phyloP scores from a whole-genome alignment of 1,284 basidiomycete species.

The Gomphus bonarii region DNA sequence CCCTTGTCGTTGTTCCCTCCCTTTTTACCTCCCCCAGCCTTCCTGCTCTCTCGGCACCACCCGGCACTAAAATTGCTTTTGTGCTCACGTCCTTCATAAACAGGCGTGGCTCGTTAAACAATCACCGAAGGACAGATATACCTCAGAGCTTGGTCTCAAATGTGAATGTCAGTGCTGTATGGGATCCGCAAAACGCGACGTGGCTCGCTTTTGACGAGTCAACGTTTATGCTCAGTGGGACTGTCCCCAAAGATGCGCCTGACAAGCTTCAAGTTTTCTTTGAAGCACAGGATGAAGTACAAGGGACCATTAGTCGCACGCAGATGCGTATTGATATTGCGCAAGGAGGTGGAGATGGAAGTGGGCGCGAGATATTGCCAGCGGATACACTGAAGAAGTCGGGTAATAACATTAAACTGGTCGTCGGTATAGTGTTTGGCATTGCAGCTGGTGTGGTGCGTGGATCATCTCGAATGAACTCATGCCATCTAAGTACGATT shows the following conservation, averaged over 20 bases:
- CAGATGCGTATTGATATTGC: not conserved
- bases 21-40: constrained; percentile 53
- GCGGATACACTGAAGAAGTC: not conserved
- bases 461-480: not conserved
- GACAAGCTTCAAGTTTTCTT: not conserved
- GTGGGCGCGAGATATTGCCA: not conserved
- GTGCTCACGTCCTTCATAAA: constrained; percentile 42
- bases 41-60: constrained; percentile 38
- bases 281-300: not conserved
- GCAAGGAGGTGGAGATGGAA: not conserved
- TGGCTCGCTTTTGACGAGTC: constrained; percentile 41
- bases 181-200: constrained; percentile 36
- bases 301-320: not conserved
- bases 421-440: not conserved
- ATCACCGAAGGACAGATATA: constrained; percentile 13
- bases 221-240: constrained; percentile 39
- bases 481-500: not conserved
- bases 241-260: constrained; percentile 28
- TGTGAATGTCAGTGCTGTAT: constrained; percentile 40
- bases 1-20: constrained; percentile 54
- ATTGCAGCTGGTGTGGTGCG: not conserved
- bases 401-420: not conserved
- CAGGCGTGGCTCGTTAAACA: constrained; percentile 26
- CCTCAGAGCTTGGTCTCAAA: constrained; percentile 20
- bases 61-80: constrained; percentile 37